Conservation (phyloP, 2,329 filamentous ascomycete species). For the Emmonsiellopsis sp. region DNA sequence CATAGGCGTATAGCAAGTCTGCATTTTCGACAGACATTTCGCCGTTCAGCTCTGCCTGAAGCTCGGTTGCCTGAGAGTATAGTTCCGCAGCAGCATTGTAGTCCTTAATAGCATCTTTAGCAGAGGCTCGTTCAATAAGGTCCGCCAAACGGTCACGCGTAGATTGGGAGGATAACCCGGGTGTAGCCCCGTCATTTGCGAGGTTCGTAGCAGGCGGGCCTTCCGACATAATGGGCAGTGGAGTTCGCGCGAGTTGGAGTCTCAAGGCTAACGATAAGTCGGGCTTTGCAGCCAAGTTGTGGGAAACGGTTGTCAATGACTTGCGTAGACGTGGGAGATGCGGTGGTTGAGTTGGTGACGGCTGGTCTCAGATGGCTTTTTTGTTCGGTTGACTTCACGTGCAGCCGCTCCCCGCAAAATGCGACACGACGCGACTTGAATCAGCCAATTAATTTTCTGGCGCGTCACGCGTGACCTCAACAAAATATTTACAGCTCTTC, state of each 20-base stretch:
- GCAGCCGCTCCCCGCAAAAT: background rate
- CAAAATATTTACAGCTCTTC: background rate
- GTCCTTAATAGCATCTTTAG: conserved; percentile 82
- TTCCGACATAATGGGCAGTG: background rate
- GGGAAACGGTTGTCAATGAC: background rate
- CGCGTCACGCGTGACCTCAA: background rate
- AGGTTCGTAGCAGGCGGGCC: too few species aligned
- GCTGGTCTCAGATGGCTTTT: background rate
- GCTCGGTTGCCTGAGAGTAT: conserved; percentile 78
- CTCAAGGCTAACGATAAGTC: background rate
- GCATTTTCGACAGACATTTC: conserved; percentile 87
- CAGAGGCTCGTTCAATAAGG: conserved; percentile 68
- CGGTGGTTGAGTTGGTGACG: background rate
- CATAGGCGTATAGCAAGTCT: conserved; percentile 89
- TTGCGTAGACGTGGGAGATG: background rate
- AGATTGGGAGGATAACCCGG: conserved; percentile 13
- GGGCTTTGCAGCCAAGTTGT: background rate
- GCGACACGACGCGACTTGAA: background rate
- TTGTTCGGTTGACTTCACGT: background rate
- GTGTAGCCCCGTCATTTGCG: background rate
- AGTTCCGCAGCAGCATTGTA: conserved; percentile 78
- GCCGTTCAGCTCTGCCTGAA: conserved; percentile 85
- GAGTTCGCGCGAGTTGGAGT: background rate
- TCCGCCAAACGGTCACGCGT: conserved; percentile 61
- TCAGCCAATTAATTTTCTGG: background rate